Percentiles rank a stretch among this genome's conserved stretches.
phyloP scores from a whole-genome alignment of 257 asterid species.

The Ilex asprella region DNA sequence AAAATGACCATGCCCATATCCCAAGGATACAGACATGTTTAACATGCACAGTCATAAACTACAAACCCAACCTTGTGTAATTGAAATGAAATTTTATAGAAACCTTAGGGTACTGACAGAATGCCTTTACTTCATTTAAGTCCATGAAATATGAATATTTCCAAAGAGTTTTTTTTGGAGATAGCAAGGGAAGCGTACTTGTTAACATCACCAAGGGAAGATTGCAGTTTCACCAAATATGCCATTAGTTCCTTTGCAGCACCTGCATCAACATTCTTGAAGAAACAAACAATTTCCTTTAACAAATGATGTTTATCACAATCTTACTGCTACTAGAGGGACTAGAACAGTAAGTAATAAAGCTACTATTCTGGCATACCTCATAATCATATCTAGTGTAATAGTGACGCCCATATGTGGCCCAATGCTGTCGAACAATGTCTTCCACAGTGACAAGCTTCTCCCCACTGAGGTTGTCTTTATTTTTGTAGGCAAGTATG shows the following conservation, averaged over 20 bases:
- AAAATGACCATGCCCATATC: too few relatives aligned
- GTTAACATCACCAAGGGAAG: conserved; percentile 72
- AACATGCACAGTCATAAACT: too few relatives aligned
- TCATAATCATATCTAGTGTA: conserved; percentile 96
- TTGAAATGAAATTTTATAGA: too few relatives aligned
- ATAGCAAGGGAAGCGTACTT: conserved; percentile 27
- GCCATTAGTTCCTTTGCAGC: conserved; percentile 91
- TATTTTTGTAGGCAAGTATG: conserved; percentile 83
- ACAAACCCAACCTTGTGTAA: too few relatives aligned
- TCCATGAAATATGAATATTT: too few relatives aligned
- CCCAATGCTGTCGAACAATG: conserved; percentile 95
- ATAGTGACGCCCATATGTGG: conserved; percentile 90
- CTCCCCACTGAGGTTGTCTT: conserved; percentile 63
- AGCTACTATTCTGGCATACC: conserved; percentile 28
- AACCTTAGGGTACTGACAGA: too few relatives aligned
- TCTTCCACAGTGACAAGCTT: conserved; percentile 86
- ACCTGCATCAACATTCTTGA: conserved; percentile 82
- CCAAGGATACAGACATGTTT: too few relatives aligned
- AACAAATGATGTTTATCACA: neutral
- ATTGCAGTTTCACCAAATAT: conserved; percentile 84
- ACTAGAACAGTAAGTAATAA: neutral
- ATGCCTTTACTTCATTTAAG: too few relatives aligned
- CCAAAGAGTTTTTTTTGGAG: too few relatives aligned
- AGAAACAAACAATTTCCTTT: conserved; percentile 13
- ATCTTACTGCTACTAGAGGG: neutral